These are phyloP conservation scores for Aspergillus transmontanensis DNA, from an alignment of 2,329 filamentous ascomycete species.

Conservation along the genomic window DNA sequence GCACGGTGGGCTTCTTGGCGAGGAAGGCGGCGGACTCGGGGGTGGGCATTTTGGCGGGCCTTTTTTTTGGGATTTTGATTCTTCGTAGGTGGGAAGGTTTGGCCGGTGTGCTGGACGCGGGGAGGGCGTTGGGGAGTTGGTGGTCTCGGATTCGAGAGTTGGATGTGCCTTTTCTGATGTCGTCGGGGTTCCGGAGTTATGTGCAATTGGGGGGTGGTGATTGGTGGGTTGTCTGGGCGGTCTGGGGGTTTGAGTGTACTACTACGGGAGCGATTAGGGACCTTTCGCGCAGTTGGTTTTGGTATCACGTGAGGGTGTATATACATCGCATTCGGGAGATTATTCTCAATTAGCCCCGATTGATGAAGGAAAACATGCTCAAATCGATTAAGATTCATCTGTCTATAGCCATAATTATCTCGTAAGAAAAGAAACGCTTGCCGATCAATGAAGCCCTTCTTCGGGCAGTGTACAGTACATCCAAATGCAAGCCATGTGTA, in stretches of 20 bases:
- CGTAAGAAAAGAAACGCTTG: constrained; percentile 5
- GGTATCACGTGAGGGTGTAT: background rate
- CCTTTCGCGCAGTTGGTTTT: background rate
- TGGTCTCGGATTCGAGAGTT: constrained; percentile 16
- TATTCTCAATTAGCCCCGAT: too few relatives aligned
- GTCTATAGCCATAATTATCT: background rate
- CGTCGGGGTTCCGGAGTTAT: constrained; percentile 11
- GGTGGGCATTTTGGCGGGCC: constrained; percentile 59
- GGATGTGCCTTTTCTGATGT: constrained; percentile 16
- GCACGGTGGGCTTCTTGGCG: constrained; percentile 65
- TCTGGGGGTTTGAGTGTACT: background rate
- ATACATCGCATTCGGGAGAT: background rate
- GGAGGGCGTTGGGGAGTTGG: constrained; percentile 17
- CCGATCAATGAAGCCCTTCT: background rate
- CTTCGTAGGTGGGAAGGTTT: background rate
- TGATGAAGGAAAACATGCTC: background rate
- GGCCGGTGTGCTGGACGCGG: background rate
- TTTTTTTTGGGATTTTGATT: background rate
- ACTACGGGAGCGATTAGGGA: background rate
- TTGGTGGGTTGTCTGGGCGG: constrained; percentile 30
- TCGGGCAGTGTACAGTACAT: background rate
- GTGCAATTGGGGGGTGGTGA: constrained; percentile 28
- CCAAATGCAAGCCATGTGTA: background rate
- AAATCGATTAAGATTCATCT: background rate
- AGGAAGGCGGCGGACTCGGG: constrained; percentile 66